phyloP scores from a whole-genome alignment of 192 early-diverging fungal species.

The Coemansia umbellata region DNA sequence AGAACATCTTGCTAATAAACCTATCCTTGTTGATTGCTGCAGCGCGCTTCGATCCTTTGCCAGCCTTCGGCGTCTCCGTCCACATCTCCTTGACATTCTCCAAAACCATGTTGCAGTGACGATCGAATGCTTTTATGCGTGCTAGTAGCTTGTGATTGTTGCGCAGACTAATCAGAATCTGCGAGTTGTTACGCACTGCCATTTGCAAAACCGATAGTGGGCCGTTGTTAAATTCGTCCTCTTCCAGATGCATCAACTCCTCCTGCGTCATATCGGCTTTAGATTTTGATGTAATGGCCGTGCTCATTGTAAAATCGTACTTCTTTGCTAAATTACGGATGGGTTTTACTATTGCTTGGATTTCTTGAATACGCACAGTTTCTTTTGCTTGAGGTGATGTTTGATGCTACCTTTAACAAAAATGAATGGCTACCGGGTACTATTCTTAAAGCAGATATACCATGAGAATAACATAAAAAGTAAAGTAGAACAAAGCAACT shows the following conservation, averaged over 20 bases:
- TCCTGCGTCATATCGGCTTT: constrained; percentile 55
- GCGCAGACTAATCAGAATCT: constrained; percentile 93
- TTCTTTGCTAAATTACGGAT: background rate
- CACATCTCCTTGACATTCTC: constrained; percentile 99
- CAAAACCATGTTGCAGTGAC: constrained; percentile 99
- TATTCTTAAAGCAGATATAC: too few relatives aligned
- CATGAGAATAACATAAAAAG: too few relatives aligned
- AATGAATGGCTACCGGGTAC: too few relatives aligned
- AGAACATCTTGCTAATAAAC: constrained; percentile 97
- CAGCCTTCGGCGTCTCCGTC: constrained; percentile 87
- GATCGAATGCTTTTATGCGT: constrained; percentile 98
- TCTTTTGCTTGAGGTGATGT: too few relatives aligned
- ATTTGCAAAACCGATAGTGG: constrained; percentile 92
- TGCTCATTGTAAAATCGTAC: constrained; percentile 28
- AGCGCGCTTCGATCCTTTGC: constrained; percentile 89
- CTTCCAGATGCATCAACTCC: constrained; percentile 85
- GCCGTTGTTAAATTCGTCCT: constrained; percentile 93
- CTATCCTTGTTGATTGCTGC: constrained; percentile 97
- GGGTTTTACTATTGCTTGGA: too few relatives aligned
- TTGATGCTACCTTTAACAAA: too few relatives aligned
- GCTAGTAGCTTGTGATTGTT: constrained; percentile 98
- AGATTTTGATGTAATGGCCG: constrained; percentile 43
- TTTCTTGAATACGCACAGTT: too few relatives aligned
- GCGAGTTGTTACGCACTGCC: constrained; percentile 93
- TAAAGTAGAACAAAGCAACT: too few relatives aligned